phyloP scores from a whole-genome alignment of 495 filamentous ascomycete species.

The Glarea lozoyensis region DNA sequence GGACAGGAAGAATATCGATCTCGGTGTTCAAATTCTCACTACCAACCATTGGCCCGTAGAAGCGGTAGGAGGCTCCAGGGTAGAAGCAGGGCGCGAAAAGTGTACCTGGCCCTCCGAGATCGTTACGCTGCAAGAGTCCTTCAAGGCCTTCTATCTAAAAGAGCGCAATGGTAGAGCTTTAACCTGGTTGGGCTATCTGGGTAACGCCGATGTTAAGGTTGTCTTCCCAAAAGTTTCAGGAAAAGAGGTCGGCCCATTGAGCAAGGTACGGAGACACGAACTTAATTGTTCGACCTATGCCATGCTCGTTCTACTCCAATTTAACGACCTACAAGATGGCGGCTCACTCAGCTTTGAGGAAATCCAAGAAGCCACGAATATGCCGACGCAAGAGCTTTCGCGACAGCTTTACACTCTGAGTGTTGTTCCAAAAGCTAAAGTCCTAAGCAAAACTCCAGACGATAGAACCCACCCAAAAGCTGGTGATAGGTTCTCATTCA shows the following conservation, averaged over 20 bases:
- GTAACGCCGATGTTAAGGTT: constrained; percentile 78
- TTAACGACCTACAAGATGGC: constrained; percentile 66
- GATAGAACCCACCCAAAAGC: constrained; percentile 64
- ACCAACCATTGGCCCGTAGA: constrained; percentile 93
- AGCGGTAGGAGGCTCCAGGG: constrained; percentile 47
- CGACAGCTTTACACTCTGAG: constrained; percentile 79
- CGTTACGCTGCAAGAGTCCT: constrained; percentile 69
- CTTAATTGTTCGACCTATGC: constrained; percentile 88
- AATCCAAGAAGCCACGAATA: constrained; percentile 73
- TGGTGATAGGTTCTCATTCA: constrained; percentile 77
- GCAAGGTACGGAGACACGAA: constrained; percentile 72
- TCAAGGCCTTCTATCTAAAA: constrained; percentile 81
- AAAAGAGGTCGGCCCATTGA: constrained; percentile 47
- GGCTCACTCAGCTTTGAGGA: constrained; percentile 71
- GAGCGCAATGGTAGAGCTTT: constrained; percentile 81
- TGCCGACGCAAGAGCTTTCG: constrained; percentile 68
- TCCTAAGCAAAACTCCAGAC: constrained; percentile 77
- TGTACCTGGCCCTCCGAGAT: constrained; percentile 70
- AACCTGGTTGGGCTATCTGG: constrained; percentile 63
- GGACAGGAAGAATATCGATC: constrained; percentile 61
- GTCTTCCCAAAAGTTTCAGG: constrained; percentile 58
- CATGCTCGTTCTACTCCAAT: constrained; percentile 82
- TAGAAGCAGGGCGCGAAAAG: constrained; percentile 40
- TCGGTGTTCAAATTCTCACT: constrained; percentile 79
- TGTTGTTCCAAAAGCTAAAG: constrained; percentile 72